Evolutionary conservation across 1,139 yeast genomes (phyloP), one percentile per base, ranked within the genome.

Genomic region (Protomyces arabidopsidicola): DNA sequence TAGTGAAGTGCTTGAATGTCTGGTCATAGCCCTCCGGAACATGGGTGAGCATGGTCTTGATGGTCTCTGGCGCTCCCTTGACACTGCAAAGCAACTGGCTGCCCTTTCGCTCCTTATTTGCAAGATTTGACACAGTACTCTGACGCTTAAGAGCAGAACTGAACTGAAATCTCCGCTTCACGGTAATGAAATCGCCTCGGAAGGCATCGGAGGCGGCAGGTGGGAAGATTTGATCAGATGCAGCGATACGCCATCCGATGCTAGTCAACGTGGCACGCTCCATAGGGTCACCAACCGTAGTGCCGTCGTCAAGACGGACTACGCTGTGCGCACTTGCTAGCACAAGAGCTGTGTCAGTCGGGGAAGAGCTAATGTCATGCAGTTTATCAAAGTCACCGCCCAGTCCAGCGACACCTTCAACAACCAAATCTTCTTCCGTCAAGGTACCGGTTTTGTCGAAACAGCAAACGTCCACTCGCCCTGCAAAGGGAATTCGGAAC

Each of bases 21-120:
- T 85, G 89, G 74, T 93, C 98, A 73, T 93, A 93, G 70, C 84
- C 80, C 45, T 78, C 83, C 48, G 98, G 98, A 66, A 88, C 83
- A 60, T 79, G 80, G 59, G 76, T 72, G 69, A 95, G 77, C 89
- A 95, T 90, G 64, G 80, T 81, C 73, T 87, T 85, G 71, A 93
- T 84, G 38, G 98, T 93, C 78, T 93, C 99, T n/a, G 99, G 99
- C 1, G 99, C 99, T 80, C 99, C 99, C 76, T 95, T 95, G 54
- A 87, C 96, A 70, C 97, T 87, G 59, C 91, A 95, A 70, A 90
- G 81, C 68, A 84, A 76, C 69, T 86, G 82, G 57, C 67, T 67
- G 57, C 79, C 79, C 59, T 83, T 77, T 12, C 50, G 36, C n/a
- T 52, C 34, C 16, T 55, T n/a, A 12, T 16, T 24, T 68, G 79